Evolutionary conservation across 257 asterid genomes (phyloP).

Genomic region (Nicotiana paniculata): DNA sequence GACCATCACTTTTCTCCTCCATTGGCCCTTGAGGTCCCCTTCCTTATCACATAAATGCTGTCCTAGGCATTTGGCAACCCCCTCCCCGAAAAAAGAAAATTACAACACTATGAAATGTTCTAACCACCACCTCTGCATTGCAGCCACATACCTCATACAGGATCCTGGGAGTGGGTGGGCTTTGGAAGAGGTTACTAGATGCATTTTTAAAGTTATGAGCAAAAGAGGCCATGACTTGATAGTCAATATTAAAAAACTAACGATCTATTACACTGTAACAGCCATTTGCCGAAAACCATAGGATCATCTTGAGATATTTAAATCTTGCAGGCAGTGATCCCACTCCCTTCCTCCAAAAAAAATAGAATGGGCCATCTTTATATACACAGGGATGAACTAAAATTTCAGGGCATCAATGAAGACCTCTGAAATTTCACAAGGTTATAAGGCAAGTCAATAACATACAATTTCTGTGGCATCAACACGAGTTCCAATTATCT

Average conservation of each 20-base stretch:
- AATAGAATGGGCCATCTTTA: neutral
- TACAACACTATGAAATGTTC: too few species aligned
- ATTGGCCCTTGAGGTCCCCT: too few species aligned
- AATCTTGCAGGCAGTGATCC: neutral
- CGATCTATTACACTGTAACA: neutral
- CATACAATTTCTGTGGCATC: constrained; percentile 83
- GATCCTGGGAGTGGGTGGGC: neutral
- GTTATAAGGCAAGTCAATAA: constrained; percentile 6
- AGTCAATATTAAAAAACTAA: neutral
- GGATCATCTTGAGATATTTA: neutral
- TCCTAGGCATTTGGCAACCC: too few species aligned
- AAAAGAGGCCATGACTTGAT: neutral
- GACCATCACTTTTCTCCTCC: too few species aligned
- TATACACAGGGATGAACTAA: neutral
- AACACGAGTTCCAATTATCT: constrained; percentile 42
- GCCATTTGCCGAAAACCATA: neutral
- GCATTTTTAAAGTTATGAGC: too few species aligned
- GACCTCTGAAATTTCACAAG: neutral
- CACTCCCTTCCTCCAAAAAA: neutral
- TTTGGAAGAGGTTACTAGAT: neutral
- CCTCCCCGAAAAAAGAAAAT: too few species aligned
- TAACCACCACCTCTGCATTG: too few species aligned
- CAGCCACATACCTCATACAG: too few species aligned
- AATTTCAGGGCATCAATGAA: neutral
- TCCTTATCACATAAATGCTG: too few species aligned